phyloP scores from a whole-genome alignment of 345 rosid species.

The Moricandia moricandioides region DNA sequence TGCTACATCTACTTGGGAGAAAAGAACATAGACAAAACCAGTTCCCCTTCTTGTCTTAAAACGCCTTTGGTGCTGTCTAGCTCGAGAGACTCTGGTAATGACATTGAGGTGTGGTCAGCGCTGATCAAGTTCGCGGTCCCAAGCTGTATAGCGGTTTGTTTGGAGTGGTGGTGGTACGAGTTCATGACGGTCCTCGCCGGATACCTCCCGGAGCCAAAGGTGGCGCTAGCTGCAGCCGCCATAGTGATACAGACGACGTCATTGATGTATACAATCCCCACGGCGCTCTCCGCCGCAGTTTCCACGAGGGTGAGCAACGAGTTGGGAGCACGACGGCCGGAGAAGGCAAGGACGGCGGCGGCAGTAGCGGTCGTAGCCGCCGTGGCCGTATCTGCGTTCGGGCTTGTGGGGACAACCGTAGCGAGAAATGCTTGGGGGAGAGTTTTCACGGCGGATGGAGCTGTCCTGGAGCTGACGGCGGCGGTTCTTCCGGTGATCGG shows the following conservation, averaged over 20 bases:
- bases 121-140: slow-evolving; percentile 67
- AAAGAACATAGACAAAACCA: slow-evolving; percentile 11
- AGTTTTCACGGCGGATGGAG: slow-evolving; percentile 55
- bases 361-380: slow-evolving; percentile 58
- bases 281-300: slow-evolving; percentile 66
- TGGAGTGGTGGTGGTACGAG: slow-evolving; percentile 99
- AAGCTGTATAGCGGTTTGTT: slow-evolving; percentile 78
- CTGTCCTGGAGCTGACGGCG: slow-evolving; percentile 54
- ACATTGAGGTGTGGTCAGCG: slow-evolving; percentile 50
- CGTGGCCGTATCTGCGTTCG: slow-evolving; percentile 47
- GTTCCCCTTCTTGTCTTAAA: slow-evolving; percentile 17
- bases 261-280: slow-evolving; percentile 74
- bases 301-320: slow-evolving; percentile 87
- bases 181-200: slow-evolving; percentile 90
- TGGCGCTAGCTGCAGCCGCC: slow-evolving; percentile 64
- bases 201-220: slow-evolving; percentile 53
- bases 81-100: background rate
- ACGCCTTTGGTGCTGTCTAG: slow-evolving; percentile 22
- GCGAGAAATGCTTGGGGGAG: slow-evolving; percentile 72
- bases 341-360: slow-evolving; percentile 57
- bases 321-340: slow-evolving; percentile 74
- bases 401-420: slow-evolving; percentile 57
- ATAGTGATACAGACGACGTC: slow-evolving; percentile 88
- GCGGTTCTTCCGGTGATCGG: slow-evolving; percentile 76
- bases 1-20: slow-evolving; percentile 44